A percentile compares a stretch with the other conserved stretches of the same genome.
These are phyloP conservation scores for Canna indica DNA, from an alignment of 176 grass and related monocot species.

Conservation along the genomic window DNA sequence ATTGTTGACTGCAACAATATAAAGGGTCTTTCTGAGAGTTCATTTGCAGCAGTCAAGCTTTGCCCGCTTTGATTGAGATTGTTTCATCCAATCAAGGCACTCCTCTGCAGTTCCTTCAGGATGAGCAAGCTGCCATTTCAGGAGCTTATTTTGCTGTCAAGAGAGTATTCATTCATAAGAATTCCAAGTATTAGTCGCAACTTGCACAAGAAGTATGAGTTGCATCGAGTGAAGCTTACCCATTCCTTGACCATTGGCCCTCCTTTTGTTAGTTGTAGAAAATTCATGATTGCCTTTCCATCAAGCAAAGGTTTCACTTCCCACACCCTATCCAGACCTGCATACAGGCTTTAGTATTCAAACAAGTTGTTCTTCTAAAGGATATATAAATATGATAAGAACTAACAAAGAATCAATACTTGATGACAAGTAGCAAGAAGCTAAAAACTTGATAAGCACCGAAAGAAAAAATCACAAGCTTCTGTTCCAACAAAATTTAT, in stretches of 20 bases:
- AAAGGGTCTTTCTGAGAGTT: neutral
- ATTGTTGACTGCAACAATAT: neutral
- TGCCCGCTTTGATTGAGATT: constrained; percentile 63
- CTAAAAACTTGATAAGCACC: neutral
- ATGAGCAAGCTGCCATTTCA: constrained; percentile 91
- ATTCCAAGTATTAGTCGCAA: neutral
- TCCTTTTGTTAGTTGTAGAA: constrained; percentile 72
- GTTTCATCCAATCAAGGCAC: constrained; percentile 88
- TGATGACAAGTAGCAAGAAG: neutral
- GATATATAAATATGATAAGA: neutral
- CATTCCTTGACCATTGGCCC: constrained; percentile 71
- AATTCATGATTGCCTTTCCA: constrained; percentile 76
- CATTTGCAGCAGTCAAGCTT: constrained; percentile 41
- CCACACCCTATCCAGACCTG: constrained; percentile 81
- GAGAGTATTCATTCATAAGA: constrained; percentile 2
- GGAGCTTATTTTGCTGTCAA: constrained; percentile 64
- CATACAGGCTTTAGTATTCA: neutral
- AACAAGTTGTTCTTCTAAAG: neutral
- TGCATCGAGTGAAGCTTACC: constrained; percentile 29
- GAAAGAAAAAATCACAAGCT: neutral
- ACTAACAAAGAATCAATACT: no score
- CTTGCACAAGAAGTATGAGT: neutral
- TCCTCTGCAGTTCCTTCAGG: constrained; percentile 52
- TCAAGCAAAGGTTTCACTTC: constrained; percentile 70
- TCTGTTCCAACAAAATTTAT: no score